Evolutionary conservation across 1,284 basidiomycete species (phyloP).

Genomic region (Trichosporon sp.): DNA sequence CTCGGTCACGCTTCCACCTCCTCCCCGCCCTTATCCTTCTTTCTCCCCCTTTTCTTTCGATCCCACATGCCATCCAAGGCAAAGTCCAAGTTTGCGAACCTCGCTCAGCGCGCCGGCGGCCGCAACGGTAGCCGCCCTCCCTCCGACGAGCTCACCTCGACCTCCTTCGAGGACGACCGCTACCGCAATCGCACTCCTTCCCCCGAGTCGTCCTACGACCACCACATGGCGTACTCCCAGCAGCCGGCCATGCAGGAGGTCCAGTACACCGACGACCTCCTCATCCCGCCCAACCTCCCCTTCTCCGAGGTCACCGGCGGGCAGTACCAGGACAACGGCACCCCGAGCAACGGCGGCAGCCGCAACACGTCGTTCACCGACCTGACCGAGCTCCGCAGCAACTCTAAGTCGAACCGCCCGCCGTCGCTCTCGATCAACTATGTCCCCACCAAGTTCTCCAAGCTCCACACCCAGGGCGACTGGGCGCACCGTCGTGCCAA

Average conservation of each 20-base stretch:
- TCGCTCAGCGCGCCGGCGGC: background rate
- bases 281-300: slow-evolving; percentile 31
- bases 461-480: slow-evolving; percentile 51
- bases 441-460: slow-evolving; percentile 62
- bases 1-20: slow-evolving; percentile 1
- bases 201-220: slow-evolving; percentile 16
- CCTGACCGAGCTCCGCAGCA: slow-evolving; percentile 19
- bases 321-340: slow-evolving; percentile 14
- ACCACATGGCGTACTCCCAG: slow-evolving; percentile 20
- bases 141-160: slow-evolving; percentile 6
- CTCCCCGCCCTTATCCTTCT: background rate
- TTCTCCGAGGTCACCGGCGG: slow-evolving; percentile 27
- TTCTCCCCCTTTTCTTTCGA: background rate
- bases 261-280: slow-evolving; percentile 27
- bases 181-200: slow-evolving; percentile 7
- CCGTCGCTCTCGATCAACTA: slow-evolving; percentile 58
- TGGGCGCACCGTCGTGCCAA: slow-evolving; percentile 48
- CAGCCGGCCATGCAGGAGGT: slow-evolving; percentile 19
- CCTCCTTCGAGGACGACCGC: slow-evolving; percentile 8
- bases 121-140: slow-evolving; percentile 1
- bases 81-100: background rate
- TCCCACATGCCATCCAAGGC: slow-evolving; percentile 1
- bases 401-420: slow-evolving; percentile 26
- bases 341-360: slow-evolving; percentile 12
- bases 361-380: slow-evolving; percentile 25